Evolutionary conservation across 306 rosid genomes (phyloP), one percentile per base, ranked within the genome.

Genomic region (Nissolia schottii): DNA sequence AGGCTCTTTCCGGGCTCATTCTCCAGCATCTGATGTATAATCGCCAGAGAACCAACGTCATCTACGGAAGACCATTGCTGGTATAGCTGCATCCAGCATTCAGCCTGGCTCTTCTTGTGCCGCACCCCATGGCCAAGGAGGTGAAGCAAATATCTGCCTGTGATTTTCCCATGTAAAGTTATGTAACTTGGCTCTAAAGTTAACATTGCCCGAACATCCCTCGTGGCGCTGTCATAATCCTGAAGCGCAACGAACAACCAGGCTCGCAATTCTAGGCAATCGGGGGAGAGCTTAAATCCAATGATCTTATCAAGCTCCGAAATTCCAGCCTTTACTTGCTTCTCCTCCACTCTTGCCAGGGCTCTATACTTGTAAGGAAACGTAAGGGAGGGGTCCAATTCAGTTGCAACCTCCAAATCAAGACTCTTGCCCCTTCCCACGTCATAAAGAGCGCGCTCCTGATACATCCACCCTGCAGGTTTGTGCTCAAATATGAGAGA

Each of bases 391-490:
- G 96, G 96, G 64, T 90, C 93, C 73, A 86, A 58, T 66, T 80
- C 83, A 73, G 91, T 82, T 56, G 96, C 96, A 25, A 80, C 57
- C 57, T 85, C 83, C 77, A 90, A 86, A 79, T 90, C 96, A 70
- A 69, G 60, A 23, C 71, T 29, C 79, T 81, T 90, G 40, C 84
- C 96, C 60, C 59, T 86, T 53, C 96, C 96, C 13, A 77, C 75
- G 25, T 79, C 82, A 75, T 90, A 87, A 27, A 90, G 78, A 20
- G 93, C 85, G 2, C 91, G 83, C 67, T 87, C 93, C 78, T 87
- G 93, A 76, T 86, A 87, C 96, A 90, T 90, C 96, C 96, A 90
- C 76, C 96, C 96, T 0, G 78, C 83, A 13, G 91, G 89, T 70
- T 74, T 87, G 41, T 84, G 61, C 74, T 82, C 87, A 3, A 82